Base-by-base conservation (phyloP, 176 grass and related monocot species). In the Oropetium thomaeum region DNA sequence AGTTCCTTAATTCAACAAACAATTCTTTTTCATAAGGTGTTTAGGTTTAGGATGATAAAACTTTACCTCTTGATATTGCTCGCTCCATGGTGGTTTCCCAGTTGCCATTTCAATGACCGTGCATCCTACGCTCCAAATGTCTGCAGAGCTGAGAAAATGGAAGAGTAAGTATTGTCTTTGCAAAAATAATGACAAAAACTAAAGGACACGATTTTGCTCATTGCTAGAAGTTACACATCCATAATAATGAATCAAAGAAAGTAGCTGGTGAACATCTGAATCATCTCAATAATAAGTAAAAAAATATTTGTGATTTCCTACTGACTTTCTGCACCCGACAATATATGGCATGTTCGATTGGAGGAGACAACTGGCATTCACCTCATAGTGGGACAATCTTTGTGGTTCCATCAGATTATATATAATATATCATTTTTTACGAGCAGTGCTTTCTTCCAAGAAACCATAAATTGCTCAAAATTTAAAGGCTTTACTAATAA, bases 21-120 rank as follows among this genome's bases (percentile, higher is more conserved):
- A 73, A 44, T 39, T 33, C 51, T 63, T 25, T 10, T 11, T 59
- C n/a, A 28, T 3, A 87, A 58, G 38, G 47, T 63, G 0, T 58
- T 47, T 35, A 58, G 38, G 4, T 5, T 62, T 71, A 20, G 5
- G 72, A 51, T 47, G 51, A 78, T 38, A 23, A 58, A 55, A 77
- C 16, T 25, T 44, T 78, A 88, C 96, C 92, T 95, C 96, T 87
- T 99, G 96, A 79, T 92, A 99, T 65, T 99, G 96, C 44, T 93
- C 87, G 53, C 92, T 99, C 92, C 96, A 99, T 41, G 96, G 96
- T 79, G 92, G 96, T 69, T 99, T 99, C 60, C 96, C 92, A 11
- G 96, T 99, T 55, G 96, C 96, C 96, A 99, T 99, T 82, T 99
- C 96, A 88, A 99, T 99, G 60, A 99, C 92, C 58, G 92, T 99